Conservation (phyloP, 352 stramenopile genomes). For the Phytophthora vignae region DNA sequence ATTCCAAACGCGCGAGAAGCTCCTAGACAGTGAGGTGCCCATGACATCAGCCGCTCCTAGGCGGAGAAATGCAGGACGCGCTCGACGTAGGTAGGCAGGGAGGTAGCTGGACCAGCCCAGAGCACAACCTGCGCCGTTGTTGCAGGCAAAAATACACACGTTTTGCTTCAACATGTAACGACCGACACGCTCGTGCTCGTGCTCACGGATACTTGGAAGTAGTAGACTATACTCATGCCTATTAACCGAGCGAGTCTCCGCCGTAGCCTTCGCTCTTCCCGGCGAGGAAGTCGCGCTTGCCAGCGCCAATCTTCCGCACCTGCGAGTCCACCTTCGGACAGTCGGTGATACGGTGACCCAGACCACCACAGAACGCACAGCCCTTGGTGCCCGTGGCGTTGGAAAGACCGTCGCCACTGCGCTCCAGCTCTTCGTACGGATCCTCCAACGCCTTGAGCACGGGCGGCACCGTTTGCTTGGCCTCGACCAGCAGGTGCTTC, state of each 20-base stretch:
- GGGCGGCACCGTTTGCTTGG: conserved; percentile 98
- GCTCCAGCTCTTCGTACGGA: conserved; percentile 91
- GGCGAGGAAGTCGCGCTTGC: conserved; percentile 94
- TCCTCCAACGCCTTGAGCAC: conserved; percentile 98
- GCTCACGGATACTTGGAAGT: not conserved
- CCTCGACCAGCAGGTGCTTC: conserved; percentile 98
- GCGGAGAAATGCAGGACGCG: conserved; percentile 8
- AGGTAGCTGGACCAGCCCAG: not conserved
- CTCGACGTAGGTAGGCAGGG: conserved; percentile 2
- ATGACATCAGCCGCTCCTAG: conserved; percentile 55
- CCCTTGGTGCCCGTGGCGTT: conserved; percentile 91
- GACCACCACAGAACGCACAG: conserved; percentile 98
- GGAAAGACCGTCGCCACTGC: conserved; percentile 47
- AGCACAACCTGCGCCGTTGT: conserved; percentile 1
- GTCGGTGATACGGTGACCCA: conserved; percentile 98
- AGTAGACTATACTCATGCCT: not conserved
- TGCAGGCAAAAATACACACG: too few relatives aligned
- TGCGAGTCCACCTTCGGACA: conserved; percentile 99
- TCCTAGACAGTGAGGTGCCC: conserved; percentile 74
- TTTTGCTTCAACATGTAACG: too few relatives aligned
- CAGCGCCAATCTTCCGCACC: conserved; percentile 94
- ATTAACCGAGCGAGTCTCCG: conserved; percentile 90
- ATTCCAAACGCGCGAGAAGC: conserved; percentile 75
- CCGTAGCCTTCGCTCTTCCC: conserved; percentile 94
- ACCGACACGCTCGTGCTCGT: too few relatives aligned